A percentile compares a stretch with the other conserved stretches of the same genome.
phyloP scores from a whole-genome alignment of 2,329 filamentous ascomycete species.

The Sarocladium oryzae region DNA sequence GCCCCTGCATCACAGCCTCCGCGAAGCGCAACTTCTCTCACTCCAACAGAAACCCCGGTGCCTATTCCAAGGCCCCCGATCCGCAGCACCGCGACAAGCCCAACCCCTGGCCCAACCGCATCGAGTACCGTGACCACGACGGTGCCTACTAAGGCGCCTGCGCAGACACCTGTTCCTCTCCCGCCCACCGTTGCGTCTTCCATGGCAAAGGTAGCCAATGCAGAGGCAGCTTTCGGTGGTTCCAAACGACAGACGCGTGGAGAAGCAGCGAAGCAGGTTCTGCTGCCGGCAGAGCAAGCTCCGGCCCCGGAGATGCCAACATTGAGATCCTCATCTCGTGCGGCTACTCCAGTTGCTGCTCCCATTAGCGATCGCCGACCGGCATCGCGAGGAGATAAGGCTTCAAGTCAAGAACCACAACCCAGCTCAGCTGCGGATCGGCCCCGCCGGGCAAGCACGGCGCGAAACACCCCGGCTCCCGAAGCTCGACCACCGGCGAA shows the following conservation, averaged over 20 bases:
- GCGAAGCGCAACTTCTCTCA: constrained; percentile 4
- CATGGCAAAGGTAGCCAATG: background rate
- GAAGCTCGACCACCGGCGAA: constrained; percentile 43
- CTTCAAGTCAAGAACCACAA: constrained; percentile 44
- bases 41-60: constrained; percentile 35
- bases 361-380: constrained; percentile 34
- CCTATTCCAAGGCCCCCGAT: constrained; percentile 18
- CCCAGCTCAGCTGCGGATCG: constrained; percentile 44
- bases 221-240: background rate
- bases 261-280: constrained; percentile 31
- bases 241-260: constrained; percentile 38
- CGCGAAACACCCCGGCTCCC: constrained; percentile 50
- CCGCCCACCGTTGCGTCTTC: constrained; percentile 20
- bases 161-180: constrained; percentile 39
- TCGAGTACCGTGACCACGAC: constrained; percentile 15
- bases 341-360: constrained; percentile 21
- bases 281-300: constrained; percentile 13
- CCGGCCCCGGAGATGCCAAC: constrained; percentile 16
- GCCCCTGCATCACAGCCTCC: background rate
- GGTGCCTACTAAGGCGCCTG: constrained; percentile 34
- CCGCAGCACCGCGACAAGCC: background rate
- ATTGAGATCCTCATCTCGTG: constrained; percentile 27
- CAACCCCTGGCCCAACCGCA: background rate
- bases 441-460: constrained; percentile 49
- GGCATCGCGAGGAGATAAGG: constrained; percentile 42